Evolutionary conservation across 2,329 filamentous ascomycete species (phyloP), one percentile per base, ranked within the genome.

Genomic region (Alternaria ethzedia): DNA sequence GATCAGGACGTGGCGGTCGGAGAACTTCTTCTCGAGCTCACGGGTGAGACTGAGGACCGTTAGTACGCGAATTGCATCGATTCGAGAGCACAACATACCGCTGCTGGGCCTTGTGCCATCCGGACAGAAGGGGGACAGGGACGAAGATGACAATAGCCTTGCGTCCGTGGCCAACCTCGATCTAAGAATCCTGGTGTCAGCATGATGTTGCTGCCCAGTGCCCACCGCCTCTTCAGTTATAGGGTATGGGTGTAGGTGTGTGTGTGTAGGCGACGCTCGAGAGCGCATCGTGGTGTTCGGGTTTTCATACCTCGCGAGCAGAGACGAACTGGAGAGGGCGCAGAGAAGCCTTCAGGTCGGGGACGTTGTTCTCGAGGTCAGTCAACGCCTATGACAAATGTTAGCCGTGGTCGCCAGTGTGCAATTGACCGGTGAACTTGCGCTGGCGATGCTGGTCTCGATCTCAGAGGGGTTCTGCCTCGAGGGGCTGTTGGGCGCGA

Each of bases 11-110:
- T 99, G 96, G 86, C 96, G 96, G 90, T 99, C 96, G 74, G 96
- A 98, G 93, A 99, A 99, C 89, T 99, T 99, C 94, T 99, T 99
- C 92, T 99, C 96, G 83, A 99, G 94, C 90, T 99, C 96, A 87
- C 96, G 96, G 86, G 96, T 99, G 83, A 99, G 91, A 83, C 95
- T 98, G 70, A 13, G 71, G 49, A 6, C 20, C 44, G 54, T 71
- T 47, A 71, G 71, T 49, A 45, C 9, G 11, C 11, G 32, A n/a
- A 15, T 12, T 7, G 6, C 9, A 8, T 11, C 3, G 11, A 10
- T 26, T 52, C 21, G 11, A 7, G n/a, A 30, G 8, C 5, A 17
- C 56, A 63, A 70, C 91, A 86, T 94, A 98, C 95, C 96, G 94
- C 89, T 98, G 96, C 90, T 99, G 96, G 83, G 97, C 93, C 83